These are phyloP conservation scores for Closterium sp. DNA, from an alignment of 139 green algal species.

Conservation along the genomic window DNA sequence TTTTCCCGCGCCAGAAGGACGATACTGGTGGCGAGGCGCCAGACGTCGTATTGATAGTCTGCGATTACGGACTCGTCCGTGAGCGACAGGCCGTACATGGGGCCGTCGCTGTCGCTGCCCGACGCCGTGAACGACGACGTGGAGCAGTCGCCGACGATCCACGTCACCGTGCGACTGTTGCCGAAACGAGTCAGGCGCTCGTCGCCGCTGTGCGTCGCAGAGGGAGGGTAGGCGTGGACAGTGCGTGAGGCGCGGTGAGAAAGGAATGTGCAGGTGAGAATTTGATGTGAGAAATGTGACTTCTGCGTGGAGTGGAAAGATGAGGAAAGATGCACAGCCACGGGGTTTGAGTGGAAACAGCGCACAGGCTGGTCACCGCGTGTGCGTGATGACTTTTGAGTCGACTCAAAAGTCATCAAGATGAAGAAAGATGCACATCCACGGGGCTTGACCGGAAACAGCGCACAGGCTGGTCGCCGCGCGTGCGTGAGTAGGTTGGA, in stretches of 20 bases:
- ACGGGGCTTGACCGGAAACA: no score
- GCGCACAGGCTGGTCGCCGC: no score
- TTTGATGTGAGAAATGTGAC: no score
- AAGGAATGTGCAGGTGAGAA: no score
- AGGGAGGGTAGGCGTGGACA: not conserved
- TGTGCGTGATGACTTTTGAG: no score
- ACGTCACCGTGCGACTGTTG: constrained; percentile 28
- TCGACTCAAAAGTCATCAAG: no score
- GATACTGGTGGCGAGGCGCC: constrained; percentile 43
- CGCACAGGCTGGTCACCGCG: no score
- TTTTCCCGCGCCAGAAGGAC: constrained; percentile 33
- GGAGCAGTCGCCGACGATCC: constrained; percentile 35
- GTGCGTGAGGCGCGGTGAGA: not conserved
- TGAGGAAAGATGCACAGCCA: no score
- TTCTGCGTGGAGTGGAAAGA: no score
- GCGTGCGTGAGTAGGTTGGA: no score
- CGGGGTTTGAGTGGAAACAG: no score
- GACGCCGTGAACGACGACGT: constrained; percentile 26
- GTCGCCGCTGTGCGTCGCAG: constrained; percentile 13
- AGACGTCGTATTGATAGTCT: constrained; percentile 52
- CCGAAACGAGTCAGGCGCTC: constrained; percentile 42
- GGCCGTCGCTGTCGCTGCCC: constrained; percentile 26
- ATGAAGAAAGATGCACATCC: no score
- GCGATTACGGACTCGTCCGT: constrained; percentile 46
- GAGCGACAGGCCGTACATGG: constrained; percentile 41